A percentile compares a stretch with the other conserved stretches of the same genome.
These are phyloP conservation scores for Suhomyces sp. DNA, from an alignment of 805 yeast species.

Conservation along the genomic window DNA sequence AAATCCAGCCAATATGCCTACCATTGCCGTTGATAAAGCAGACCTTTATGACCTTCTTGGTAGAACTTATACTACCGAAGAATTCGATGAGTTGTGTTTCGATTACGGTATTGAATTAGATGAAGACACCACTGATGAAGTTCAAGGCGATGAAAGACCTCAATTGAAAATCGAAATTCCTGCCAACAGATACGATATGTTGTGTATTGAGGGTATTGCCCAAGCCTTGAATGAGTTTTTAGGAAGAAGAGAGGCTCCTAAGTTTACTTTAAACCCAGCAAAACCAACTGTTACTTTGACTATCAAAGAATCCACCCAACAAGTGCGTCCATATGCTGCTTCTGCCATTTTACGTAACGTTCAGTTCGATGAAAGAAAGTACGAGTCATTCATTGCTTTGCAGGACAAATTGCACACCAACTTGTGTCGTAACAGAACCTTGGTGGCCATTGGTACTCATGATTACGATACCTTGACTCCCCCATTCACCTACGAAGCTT, in stretches of 20 bases:
- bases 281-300: constrained; percentile 64
- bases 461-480: constrained; percentile 78
- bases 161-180: constrained; percentile 95
- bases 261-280: constrained; percentile 59
- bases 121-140: constrained; percentile 89
- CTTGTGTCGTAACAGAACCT: constrained; percentile 93
- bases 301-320: constrained; percentile 69
- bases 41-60: constrained; percentile 83
- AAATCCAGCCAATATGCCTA: constrained; percentile 77
- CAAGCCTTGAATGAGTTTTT: constrained; percentile 90
- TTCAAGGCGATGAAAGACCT: constrained; percentile 82
- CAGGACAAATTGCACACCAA: constrained; percentile 96
- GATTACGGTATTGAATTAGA: constrained; percentile 97
- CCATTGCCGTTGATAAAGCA: constrained; percentile 91
- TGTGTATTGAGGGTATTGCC: constrained; percentile 97
- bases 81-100: constrained; percentile 95
- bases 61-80: constrained; percentile 65
- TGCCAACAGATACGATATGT: constrained; percentile 97
- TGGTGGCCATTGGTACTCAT: constrained; percentile 98
- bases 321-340: constrained; percentile 89
- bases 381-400: constrained; percentile 90
- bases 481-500: constrained; percentile 86
- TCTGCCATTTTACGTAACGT: constrained; percentile 90
- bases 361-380: constrained; percentile 76
- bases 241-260: constrained; percentile 66